Evolutionary conservation across 2,329 filamentous ascomycete genomes (phyloP).

Genomic region (Blastomyces parvus): DNA sequence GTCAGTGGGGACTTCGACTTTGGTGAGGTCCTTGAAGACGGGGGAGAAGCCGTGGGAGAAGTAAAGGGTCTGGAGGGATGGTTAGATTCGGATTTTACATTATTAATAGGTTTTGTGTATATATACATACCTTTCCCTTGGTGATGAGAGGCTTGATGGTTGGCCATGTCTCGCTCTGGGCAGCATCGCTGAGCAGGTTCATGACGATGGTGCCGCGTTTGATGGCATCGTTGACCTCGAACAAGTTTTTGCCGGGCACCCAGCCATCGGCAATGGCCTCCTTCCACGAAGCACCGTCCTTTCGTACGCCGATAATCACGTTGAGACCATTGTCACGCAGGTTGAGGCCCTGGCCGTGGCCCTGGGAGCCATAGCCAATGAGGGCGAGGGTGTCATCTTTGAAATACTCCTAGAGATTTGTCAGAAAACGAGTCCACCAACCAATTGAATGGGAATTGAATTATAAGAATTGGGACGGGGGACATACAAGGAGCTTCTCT

Average conservation of each 20-base stretch:
- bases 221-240: constrained; percentile 96
- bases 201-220: constrained; percentile 88
- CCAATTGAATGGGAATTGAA: constrained; percentile 14
- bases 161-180: constrained; percentile 98
- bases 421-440: constrained; percentile 2
- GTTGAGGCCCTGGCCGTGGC: constrained; percentile 98
- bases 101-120: too few relatives aligned
- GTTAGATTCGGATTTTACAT: background rate
- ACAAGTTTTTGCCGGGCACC: constrained; percentile 97
- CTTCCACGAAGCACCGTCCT: constrained; percentile 97
- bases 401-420: constrained; percentile 73
- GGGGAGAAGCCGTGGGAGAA: constrained; percentile 99
- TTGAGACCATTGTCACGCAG: constrained; percentile 99
- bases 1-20: constrained; percentile 90
- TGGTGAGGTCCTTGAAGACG: constrained; percentile 99
- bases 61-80: constrained; percentile 73
- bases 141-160: constrained; percentile 94
- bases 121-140: constrained; percentile 90
- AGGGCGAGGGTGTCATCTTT: constrained; percentile 98
- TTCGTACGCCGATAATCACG: constrained; percentile 97
- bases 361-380: constrained; percentile 97
- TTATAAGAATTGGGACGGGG: background rate
- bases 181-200: constrained; percentile 97
- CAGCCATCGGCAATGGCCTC: constrained; percentile 95
- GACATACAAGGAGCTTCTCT: constrained; percentile 89